Evolutionary conservation across 169 alveolate genomes (phyloP).

Genomic region (Theileria orientalis): DNA sequence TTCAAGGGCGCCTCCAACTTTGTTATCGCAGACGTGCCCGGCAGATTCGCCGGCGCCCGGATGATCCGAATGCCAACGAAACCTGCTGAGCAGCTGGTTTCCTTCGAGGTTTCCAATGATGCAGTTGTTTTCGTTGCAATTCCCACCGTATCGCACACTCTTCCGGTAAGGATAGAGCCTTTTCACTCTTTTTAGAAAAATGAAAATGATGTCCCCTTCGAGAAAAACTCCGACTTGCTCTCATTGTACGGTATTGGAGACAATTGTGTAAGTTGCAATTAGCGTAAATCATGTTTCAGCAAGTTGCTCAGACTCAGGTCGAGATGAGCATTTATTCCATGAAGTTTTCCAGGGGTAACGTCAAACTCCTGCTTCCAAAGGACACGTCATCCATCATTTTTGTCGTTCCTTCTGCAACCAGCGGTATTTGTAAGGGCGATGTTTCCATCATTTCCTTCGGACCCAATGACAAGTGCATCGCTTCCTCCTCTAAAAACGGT

Average conservation of each 20-base stretch:
- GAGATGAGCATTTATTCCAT: conserved; percentile 34
- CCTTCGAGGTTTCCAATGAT: conserved; percentile 44
- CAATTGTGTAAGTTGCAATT: conserved; percentile 41
- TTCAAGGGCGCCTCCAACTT: conserved; percentile 72
- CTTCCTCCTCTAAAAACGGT: conserved; percentile 48
- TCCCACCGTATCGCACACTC: conserved; percentile 34
- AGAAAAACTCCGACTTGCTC: conserved; percentile 32
- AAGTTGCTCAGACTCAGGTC: conserved; percentile 34
- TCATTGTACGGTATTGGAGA: conserved; percentile 47
- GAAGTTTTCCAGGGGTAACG: conserved; percentile 39
- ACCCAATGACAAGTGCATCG: conserved; percentile 40
- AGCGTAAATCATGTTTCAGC: background rate
- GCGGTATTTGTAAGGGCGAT: conserved; percentile 49
- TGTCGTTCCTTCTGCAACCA: conserved; percentile 46
- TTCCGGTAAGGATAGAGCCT: background rate
- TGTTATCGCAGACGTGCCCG: conserved; percentile 84
- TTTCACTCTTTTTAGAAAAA: background rate
- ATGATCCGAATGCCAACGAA: conserved; percentile 38
- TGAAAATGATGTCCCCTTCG: conserved; percentile 37
- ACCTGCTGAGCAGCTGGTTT: conserved; percentile 29
- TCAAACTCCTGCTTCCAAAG: conserved; percentile 30
- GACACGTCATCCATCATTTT: conserved; percentile 54
- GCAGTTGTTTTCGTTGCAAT: conserved; percentile 48
- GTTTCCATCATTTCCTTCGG: conserved; percentile 39
- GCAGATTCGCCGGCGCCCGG: conserved; percentile 34